Conservation (phyloP, 2,329 filamentous ascomycete genomes). For the Colletotrichum simmondsii region DNA sequence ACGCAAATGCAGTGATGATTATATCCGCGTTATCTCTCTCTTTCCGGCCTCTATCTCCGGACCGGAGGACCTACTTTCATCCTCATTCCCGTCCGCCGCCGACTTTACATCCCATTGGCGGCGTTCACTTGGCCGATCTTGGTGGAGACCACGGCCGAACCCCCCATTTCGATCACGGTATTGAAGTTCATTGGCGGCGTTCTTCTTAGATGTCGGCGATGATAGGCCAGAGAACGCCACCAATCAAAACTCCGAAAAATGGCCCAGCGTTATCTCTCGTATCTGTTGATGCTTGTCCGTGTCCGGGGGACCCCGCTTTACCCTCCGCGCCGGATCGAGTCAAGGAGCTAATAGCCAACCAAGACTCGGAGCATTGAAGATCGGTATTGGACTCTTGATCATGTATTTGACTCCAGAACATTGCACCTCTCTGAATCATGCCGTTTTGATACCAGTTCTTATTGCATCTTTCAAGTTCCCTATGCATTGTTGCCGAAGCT, state of each 20-base stretch:
- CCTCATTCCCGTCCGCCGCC: background rate
- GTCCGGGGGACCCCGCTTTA: slow-evolving; percentile 9
- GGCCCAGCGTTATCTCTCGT: slow-evolving; percentile 37
- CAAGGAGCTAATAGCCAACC: background rate
- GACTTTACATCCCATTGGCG: slow-evolving; percentile 8
- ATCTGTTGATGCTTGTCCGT: slow-evolving; percentile 4
- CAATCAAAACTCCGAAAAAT: slow-evolving; percentile 30
- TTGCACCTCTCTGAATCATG: background rate
- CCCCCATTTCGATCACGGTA: slow-evolving; percentile 13
- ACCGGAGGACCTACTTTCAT: background rate
- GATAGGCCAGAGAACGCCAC: slow-evolving; percentile 34
- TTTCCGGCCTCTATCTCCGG: background rate
- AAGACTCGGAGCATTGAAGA: background rate
- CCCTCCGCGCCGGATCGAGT: slow-evolving; percentile 12
- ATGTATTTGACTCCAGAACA: slow-evolving; percentile 14
- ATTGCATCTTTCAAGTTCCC: too few species aligned
- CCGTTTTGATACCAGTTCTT: background rate
- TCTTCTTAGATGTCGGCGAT: background rate
- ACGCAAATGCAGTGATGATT: too few species aligned
- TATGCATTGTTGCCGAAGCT: background rate
- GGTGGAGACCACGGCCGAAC: background rate
- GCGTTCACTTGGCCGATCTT: slow-evolving; percentile 22
- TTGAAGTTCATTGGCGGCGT: slow-evolving; percentile 23
- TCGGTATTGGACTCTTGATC: background rate
- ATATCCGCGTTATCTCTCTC: too few species aligned